A percentile compares a stretch with the other conserved stretches of the same genome.
Conservation (phyloP, 345 rosid species). For the Xanthoceras sorbifolium region DNA sequence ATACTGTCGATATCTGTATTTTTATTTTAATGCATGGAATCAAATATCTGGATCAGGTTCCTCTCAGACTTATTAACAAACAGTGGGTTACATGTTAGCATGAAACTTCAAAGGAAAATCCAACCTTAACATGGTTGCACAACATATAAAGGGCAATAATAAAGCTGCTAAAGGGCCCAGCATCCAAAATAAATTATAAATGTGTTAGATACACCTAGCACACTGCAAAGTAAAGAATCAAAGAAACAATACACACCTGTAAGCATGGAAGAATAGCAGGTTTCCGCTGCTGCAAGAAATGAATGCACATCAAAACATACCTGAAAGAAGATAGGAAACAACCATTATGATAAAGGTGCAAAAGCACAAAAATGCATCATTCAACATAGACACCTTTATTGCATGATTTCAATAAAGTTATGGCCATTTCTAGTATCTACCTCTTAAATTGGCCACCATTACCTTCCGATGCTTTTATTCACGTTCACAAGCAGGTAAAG, state of each 20-base stretch:
- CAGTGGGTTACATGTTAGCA: background rate
- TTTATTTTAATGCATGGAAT: background rate
- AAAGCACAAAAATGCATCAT: conserved; percentile 1
- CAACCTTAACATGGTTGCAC: background rate
- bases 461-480: background rate
- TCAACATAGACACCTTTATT: background rate
- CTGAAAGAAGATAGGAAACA: conserved; percentile 40
- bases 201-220: background rate
- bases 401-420: background rate
- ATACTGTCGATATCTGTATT: background rate
- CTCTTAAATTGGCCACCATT: conserved; percentile 6
- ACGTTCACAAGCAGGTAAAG: background rate
- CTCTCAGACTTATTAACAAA: background rate
- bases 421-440: background rate
- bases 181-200: background rate
- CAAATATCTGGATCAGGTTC: background rate
- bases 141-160: background rate
- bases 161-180: background rate
- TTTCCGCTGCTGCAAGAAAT: conserved; percentile 84
- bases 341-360: background rate
- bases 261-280: conserved; percentile 97
- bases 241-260: conserved; percentile 52
- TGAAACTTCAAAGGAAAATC: background rate
- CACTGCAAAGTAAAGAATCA: conserved; percentile 3
- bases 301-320: conserved; percentile 97